Evolutionary conservation across 148 eudicot species (phyloP), one percentile per base, ranked within the genome.

Genomic region (Camellia granthamiana): DNA sequence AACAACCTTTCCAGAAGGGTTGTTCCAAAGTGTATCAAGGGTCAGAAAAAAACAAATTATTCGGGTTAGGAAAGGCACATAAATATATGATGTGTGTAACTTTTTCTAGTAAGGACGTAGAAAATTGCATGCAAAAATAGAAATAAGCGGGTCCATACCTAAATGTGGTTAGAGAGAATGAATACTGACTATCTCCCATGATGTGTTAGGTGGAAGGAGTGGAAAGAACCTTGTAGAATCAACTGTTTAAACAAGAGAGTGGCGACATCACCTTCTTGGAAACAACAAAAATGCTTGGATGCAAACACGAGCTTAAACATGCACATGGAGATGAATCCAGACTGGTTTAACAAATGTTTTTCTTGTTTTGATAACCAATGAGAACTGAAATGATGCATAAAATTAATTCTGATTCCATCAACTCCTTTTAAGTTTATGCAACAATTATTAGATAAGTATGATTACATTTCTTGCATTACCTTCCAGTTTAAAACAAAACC

Each of bases 151-250:
- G 46, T 62, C 6, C 47, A 47, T 84, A 91, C 98, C 97, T 92
- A 92, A 94, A 94, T 83, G 98, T 94, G 74, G 98, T 94, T 79
- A 95, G 99, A 80, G 99, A 95, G 80, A 95, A 95, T 2, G 99
- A 95, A 83, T 95, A 95, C 75, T 95, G 99, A 75, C 97, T 93
- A 81, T 95, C 99, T 67, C 99, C 99, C 99, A 95, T 95, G 64
- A 69, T 76, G 46, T 54, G 1, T 30, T 52, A 49, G 66, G 19
- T 15, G 8, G 61, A 72, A 46, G 19, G 7, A 61, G 59, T 11
- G 54, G 7, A 71, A 5, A 76, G 67, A 81, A 47, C 7, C 52
- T 51, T 68, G 83, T 0, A 75, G 44, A 30, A 56, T 11, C 10
- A 68, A 21, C 21, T 11, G 54, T 43, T 75, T 47, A 13, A 75